Evolutionary conservation across 768 basidiomycete genomes (phyloP).

Genomic region (Mycena olivaceomarginata): DNA sequence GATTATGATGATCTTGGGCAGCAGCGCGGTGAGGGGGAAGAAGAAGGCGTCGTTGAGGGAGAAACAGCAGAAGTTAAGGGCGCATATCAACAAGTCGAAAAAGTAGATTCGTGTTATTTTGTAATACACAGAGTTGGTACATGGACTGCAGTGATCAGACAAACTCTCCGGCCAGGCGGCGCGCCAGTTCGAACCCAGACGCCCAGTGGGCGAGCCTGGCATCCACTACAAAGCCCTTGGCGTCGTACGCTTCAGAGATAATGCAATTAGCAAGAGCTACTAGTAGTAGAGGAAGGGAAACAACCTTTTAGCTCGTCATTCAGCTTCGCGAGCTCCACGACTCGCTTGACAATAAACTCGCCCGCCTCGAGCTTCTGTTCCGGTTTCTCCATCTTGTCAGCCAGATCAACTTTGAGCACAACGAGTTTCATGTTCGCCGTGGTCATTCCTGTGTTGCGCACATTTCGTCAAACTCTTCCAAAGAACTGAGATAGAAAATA

Average conservation of each 20-base stretch:
- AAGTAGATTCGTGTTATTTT: slow-evolving; percentile 53
- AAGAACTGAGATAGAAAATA: slow-evolving; percentile 48
- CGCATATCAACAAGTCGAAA: slow-evolving; percentile 85
- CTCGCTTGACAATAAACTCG: slow-evolving; percentile 86
- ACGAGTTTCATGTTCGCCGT: slow-evolving; percentile 95
- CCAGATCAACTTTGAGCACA: slow-evolving; percentile 79
- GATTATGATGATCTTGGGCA: slow-evolving; percentile 94
- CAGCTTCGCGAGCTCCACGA: slow-evolving; percentile 82
- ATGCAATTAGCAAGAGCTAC: background rate
- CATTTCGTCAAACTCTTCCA: background rate
- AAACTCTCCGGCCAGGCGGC: slow-evolving; percentile 39
- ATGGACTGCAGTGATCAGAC: slow-evolving; percentile 2
- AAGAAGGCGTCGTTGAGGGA: slow-evolving; percentile 89
- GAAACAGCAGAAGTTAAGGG: slow-evolving; percentile 86
- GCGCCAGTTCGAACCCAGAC: slow-evolving; percentile 78
- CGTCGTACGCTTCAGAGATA: slow-evolving; percentile 70
- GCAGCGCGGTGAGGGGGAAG: slow-evolving; percentile 85
- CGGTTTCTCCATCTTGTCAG: slow-evolving; percentile 81
- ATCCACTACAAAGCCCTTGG: slow-evolving; percentile 82
- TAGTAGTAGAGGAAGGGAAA: slow-evolving; percentile 43
- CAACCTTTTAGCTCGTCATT: slow-evolving; percentile 80
- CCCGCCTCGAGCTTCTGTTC: slow-evolving; percentile 88
- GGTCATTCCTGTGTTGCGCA: slow-evolving; percentile 84
- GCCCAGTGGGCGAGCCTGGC: slow-evolving; percentile 88
- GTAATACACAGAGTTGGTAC: slow-evolving; percentile 15